A percentile compares a stretch with the other conserved stretches of the same genome.
Conservation (phyloP, 176 grass and related monocot genomes). For the Musa acuminata region DNA sequence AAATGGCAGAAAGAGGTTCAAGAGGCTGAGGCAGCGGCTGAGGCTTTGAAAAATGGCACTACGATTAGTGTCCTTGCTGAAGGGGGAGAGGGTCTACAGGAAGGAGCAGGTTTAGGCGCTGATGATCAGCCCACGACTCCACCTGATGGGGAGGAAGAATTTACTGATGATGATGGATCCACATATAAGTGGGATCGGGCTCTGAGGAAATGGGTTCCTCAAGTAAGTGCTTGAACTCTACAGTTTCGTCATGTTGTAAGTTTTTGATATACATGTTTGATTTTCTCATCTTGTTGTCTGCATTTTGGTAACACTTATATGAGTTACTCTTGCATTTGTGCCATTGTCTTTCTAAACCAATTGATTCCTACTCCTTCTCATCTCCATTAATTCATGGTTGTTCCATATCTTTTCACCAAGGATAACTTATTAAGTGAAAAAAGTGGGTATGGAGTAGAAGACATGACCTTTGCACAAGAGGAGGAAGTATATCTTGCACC, state of each 20-base stretch:
- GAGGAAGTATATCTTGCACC: conserved; percentile 66
- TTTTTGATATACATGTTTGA: not conserved
- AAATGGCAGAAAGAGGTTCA: conserved; percentile 79
- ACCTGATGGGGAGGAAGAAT: conserved; percentile 87
- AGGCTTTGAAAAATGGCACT: conserved; percentile 38
- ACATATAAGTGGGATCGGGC: conserved; percentile 86
- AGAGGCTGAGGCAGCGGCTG: conserved; percentile 40
- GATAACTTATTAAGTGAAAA: conserved; percentile 41
- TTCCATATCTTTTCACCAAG: conserved; percentile 27
- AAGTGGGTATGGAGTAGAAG: conserved; percentile 64
- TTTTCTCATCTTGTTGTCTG: not conserved
- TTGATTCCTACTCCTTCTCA: not conserved
- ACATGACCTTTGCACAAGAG: conserved; percentile 70
- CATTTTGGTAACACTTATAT: not conserved
- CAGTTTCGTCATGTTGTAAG: not conserved
- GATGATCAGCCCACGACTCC: conserved; percentile 66
- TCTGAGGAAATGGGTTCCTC: conserved; percentile 83
- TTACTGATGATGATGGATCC: conserved; percentile 91
- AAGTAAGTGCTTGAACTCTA: conserved; percentile 47
- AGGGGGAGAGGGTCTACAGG: conserved; percentile 5
- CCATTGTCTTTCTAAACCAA: not conserved
- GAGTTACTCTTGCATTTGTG: not conserved
- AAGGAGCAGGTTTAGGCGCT: conserved; percentile 1
- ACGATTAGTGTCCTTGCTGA: conserved; percentile 3
- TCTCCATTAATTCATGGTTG: not conserved